Conservation (phyloP, 2,329 filamentous ascomycete genomes). For the Fusarium sp. region DNA sequence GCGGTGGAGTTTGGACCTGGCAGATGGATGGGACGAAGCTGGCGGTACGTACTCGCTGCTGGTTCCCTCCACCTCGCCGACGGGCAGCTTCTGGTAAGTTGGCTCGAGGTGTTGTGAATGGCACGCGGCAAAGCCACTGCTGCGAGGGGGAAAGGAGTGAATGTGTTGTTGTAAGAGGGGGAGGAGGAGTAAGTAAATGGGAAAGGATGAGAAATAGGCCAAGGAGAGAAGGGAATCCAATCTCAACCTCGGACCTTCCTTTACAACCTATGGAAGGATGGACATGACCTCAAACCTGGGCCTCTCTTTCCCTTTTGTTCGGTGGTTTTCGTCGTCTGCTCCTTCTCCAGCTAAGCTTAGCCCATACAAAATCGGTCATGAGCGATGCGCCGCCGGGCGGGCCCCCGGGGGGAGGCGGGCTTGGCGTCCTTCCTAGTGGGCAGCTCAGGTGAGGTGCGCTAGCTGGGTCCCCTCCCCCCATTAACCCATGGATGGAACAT, state of each 20-base stretch:
- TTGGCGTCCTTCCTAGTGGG: conserved; percentile 20
- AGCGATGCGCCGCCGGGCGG: conserved; percentile 17
- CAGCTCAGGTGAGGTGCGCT: conserved; percentile 8
- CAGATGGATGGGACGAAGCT: conserved; percentile 15
- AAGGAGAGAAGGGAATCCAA: conserved; percentile 3
- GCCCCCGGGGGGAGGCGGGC: conserved; percentile 10
- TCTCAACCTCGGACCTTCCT: conserved; percentile 5
- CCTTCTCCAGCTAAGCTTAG: conserved; percentile 27
- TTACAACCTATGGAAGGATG: conserved; percentile 4
- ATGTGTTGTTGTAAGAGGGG: background rate
- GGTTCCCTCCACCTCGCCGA: conserved; percentile 19
- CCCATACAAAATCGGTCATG: conserved; percentile 21
- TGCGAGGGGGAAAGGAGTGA: conserved; percentile 14
- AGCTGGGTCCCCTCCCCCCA: conserved; percentile 16
- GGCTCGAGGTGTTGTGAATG: conserved; percentile 11
- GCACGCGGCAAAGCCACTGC: conserved; percentile 16
- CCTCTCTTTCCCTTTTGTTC: conserved; percentile 25
- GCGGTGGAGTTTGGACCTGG: conserved; percentile 1
- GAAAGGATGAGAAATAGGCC: conserved; percentile 10
- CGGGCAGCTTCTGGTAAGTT: background rate
- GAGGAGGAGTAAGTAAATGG: background rate
- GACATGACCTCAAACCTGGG: conserved; percentile 7
- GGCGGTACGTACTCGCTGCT: conserved; percentile 17
- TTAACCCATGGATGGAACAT: background rate
- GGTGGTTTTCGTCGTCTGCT: conserved; percentile 16